Base-by-base conservation (phyloP, 495 filamentous ascomycete genomes). In the Penicillium turbatum region DNA sequence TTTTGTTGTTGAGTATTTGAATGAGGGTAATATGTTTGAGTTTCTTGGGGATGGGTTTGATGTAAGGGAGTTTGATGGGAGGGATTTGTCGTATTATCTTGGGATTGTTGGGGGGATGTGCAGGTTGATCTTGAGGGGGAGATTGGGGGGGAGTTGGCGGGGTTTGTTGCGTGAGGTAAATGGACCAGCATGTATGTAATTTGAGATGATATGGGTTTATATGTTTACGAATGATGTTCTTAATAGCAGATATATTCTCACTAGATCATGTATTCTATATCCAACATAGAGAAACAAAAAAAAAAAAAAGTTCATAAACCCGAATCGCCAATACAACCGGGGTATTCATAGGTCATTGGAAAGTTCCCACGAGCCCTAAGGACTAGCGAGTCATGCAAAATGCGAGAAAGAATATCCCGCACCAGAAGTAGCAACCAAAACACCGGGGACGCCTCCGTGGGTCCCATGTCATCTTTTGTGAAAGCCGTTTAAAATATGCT, bases 31-130 rank as follows among this genome's bases (percentile, higher is more conserved):
- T 27, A 54, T 75, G 35, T 78, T 78, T 38, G 26, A 31, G 31
- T 80, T 74, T 49, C 65, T 80, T 3, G 77, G 76, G 2, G 80
- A 80, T 36, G 78, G 78, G 2, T 79, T 55, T 53, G 59, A 42
- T 1, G 27, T 34, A 10, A 38, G 19, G 11, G 57, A 60, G 40
- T 6, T 16, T 5, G 27, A 27, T 6, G 43, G 43, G 10, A 37
- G 15, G 15, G 35, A 37, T 17, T 24, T 24, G 21, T 24, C 21
- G 21, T 24, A 24, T 24, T 24, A 24, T 24, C 4, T 24, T 2
- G 21, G 21, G 21, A 24, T 24, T 24, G 21, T n/a, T n/a, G 21
- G 21, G 21, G 21, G 21, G 21, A 24, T 24, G 21, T 24, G 21
- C 21, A 24, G 21, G 21, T 24, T 24, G 21, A 24, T 24, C 4